Evolutionary conservation across 2,329 filamentous ascomycete species (phyloP).

Genomic region (Exophiala alcalophila): DNA sequence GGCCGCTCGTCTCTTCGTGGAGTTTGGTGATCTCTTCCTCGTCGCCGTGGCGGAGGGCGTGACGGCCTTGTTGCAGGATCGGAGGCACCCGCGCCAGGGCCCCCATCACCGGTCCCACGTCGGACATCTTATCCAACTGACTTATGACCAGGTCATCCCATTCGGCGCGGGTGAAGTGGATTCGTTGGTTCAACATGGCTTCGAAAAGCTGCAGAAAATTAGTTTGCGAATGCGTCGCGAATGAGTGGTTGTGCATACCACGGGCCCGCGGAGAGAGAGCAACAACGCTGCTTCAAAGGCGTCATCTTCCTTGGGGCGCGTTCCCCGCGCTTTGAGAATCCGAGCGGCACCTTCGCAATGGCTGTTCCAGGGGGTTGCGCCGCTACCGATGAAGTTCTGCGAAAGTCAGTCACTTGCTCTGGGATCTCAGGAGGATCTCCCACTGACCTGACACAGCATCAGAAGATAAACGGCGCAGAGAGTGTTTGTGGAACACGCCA

Average conservation of each 20-base stretch:
- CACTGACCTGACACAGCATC: constrained; percentile 34
- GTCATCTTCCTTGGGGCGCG: not conserved
- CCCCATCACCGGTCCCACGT: too few relatives aligned
- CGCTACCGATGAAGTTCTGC: constrained; percentile 32
- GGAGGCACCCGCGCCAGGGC: too few relatives aligned
- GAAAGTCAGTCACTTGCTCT: too few relatives aligned
- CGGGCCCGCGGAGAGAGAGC: constrained; percentile 6
- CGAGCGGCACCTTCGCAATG: constrained; percentile 38
- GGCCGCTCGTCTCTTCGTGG: too few relatives aligned
- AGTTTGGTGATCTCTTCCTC: too few relatives aligned
- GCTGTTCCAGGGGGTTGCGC: constrained; percentile 28
- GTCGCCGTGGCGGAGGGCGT: too few relatives aligned
- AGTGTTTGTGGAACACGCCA: constrained; percentile 29
- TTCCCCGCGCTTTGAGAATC: constrained; percentile 6
- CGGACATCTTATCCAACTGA: too few relatives aligned
- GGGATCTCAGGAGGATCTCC: too few relatives aligned
- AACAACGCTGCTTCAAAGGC: constrained; percentile 3
- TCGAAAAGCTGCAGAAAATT: constrained; percentile 4
- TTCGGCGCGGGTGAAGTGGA: constrained; percentile 1
- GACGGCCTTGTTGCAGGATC: too few relatives aligned
- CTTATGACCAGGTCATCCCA: constrained; percentile 5
- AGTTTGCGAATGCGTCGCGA: not conserved
- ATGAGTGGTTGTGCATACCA: constrained; percentile 3
- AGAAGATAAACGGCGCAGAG: constrained; percentile 34
- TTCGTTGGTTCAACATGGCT: constrained; percentile 2